phyloP scores from a whole-genome alignment of 441 rosid genomes.

The Capsella rubella region DNA sequence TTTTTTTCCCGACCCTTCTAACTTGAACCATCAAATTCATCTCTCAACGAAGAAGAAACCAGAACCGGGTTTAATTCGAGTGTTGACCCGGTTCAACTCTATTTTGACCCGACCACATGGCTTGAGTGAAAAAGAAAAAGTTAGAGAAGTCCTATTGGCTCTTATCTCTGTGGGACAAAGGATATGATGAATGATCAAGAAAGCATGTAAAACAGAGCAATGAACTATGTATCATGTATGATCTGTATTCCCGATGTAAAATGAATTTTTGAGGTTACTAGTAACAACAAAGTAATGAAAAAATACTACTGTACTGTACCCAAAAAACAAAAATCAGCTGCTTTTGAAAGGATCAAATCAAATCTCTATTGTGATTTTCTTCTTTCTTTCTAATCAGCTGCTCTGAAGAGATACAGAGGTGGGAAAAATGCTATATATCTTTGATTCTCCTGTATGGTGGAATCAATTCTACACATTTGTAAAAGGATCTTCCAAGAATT shows the following conservation, averaged over 20 bases:
- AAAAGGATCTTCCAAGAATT: conserved; percentile 30
- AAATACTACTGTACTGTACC: conserved; percentile 2
- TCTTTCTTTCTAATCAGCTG: conserved; percentile 4
- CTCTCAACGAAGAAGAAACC: neutral
- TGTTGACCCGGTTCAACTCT: neutral
- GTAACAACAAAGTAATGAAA: conserved; percentile 32
- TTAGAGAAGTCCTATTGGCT: neutral
- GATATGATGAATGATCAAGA: neutral
- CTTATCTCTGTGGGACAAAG: neutral
- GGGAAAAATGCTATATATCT: conserved; percentile 32
- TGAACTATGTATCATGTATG: conserved; percentile 15
- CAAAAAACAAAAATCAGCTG: neutral
- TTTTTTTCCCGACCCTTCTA: neutral
- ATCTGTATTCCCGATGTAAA: conserved; percentile 7
- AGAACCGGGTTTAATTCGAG: conserved; percentile 12
- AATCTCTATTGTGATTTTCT: conserved; percentile 12
- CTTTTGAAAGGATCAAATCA: conserved; percentile 15
- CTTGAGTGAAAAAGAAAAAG: neutral
- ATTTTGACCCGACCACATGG: conserved; percentile 9
- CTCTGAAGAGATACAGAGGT: neutral
- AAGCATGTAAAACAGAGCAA: neutral
- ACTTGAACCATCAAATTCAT: neutral
- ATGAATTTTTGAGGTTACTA: conserved; percentile 11
- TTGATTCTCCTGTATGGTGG: conserved; percentile 26
- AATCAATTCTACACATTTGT: conserved; percentile 27